A percentile compares a stretch with the other conserved stretches of the same genome.
Evolutionary conservation across 179 eudicot species (phyloP).

Genomic region (Silene coronaria): DNA sequence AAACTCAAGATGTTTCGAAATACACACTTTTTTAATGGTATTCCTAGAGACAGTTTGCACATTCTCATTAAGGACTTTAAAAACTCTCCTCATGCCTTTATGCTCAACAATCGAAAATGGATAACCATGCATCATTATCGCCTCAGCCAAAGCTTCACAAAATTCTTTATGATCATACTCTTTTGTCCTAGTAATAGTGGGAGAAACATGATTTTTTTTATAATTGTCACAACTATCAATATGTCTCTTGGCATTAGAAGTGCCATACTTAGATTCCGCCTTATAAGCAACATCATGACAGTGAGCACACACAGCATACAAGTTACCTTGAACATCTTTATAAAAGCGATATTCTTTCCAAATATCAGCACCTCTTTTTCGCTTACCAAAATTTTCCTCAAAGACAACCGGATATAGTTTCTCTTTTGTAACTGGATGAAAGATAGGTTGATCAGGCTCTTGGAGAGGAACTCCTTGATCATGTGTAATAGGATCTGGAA

Average conservation of each 20-base stretch:
- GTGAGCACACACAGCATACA: conserved; percentile 6
- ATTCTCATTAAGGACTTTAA: neutral
- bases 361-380: neutral
- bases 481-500: neutral
- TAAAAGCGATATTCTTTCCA: neutral
- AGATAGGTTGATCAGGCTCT: neutral
- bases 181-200: neutral
- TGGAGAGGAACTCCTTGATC: conserved; percentile 3
- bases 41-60: neutral
- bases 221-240: neutral
- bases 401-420: neutral
- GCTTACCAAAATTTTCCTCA: too few relatives aligned
- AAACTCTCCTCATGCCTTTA: neutral
- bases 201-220: neutral
- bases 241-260: conserved; percentile 11
- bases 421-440: neutral
- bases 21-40: conserved; percentile 9
- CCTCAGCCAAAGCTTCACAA: neutral
- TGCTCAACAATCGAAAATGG: conserved; percentile 5
- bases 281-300: neutral
- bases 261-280: neutral
- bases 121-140: conserved; percentile 12
- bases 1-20: conserved; percentile 3
- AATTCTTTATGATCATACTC: neutral
- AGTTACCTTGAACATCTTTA: neutral